Evolutionary conservation across 176 grass and related monocot species (phyloP).

Genomic region (Carex myosuroides): DNA sequence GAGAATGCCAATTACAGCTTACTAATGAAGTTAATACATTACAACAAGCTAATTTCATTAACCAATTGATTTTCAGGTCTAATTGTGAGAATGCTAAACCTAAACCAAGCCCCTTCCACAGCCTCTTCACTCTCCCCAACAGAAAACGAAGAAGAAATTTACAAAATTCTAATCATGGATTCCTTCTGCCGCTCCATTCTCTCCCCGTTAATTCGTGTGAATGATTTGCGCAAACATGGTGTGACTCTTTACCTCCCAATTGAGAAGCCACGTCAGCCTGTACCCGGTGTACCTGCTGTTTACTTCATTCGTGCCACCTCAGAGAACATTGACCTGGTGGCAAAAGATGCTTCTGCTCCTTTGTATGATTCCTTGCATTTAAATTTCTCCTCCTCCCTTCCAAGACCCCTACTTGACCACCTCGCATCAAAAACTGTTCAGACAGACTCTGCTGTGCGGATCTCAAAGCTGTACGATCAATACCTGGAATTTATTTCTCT

Average conservation of each 20-base stretch:
- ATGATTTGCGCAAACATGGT: slow-evolving; percentile 71
- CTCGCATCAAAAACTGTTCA: slow-evolving; percentile 52
- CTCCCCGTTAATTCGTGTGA: slow-evolving; percentile 66
- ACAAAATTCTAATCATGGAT: slow-evolving; percentile 94
- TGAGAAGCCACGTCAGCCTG: slow-evolving; percentile 63
- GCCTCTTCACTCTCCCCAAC: neutral
- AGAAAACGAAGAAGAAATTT: slow-evolving; percentile 56
- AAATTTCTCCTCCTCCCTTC: slow-evolving; percentile 88
- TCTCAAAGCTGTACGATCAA: slow-evolving; percentile 68
- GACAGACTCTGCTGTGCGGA: slow-evolving; percentile 34
- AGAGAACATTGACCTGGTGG: slow-evolving; percentile 64
- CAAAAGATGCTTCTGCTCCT: slow-evolving; percentile 59
- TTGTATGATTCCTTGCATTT: slow-evolving; percentile 81
- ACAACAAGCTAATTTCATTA: neutral
- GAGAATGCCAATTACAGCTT: neutral
- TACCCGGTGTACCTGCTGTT: slow-evolving; percentile 64
- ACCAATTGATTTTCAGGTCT: slow-evolving; percentile 6
- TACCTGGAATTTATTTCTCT: slow-evolving; percentile 92
- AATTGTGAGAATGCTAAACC: slow-evolving; percentile 20
- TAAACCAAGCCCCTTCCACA: slow-evolving; percentile 16
- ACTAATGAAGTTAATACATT: neutral
- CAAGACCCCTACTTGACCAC: slow-evolving; percentile 61
- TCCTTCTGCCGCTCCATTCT: slow-evolving; percentile 55
- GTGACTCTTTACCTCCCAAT: slow-evolving; percentile 76
- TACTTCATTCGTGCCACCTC: slow-evolving; percentile 76